phyloP scores from a whole-genome alignment of 345 rosid genomes.

The Clarkia xantiana region DNA sequence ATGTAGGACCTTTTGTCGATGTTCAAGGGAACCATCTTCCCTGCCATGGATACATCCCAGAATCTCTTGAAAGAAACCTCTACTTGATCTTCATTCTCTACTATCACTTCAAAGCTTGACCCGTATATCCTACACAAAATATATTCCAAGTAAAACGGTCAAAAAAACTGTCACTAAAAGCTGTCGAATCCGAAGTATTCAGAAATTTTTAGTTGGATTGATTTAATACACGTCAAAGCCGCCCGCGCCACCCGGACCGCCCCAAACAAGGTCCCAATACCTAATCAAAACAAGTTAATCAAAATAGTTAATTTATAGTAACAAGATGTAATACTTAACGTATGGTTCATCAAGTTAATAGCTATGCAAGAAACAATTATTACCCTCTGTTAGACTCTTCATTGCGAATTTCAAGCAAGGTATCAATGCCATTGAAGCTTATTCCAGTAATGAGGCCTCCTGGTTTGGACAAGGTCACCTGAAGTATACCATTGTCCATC shows the following conservation, averaged over 20 bases:
- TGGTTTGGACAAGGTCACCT: slow-evolving; percentile 24
- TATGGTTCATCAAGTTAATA: too few relatives aligned
- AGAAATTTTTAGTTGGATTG: not conserved
- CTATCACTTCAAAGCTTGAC: slow-evolving; percentile 28
- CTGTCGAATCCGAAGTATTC: too few relatives aligned
- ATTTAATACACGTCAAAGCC: slow-evolving; percentile 21
- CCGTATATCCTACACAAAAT: slow-evolving; percentile 25
- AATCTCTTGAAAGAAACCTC: slow-evolving; percentile 49
- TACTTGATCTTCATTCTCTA: slow-evolving; percentile 29
- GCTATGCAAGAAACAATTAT: not conserved
- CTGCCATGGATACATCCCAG: slow-evolving; percentile 26
- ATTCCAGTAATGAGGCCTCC: slow-evolving; percentile 38
- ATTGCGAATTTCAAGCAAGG: slow-evolving; percentile 23
- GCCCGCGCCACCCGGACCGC: slow-evolving; percentile 15
- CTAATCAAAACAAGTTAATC: slow-evolving; percentile 10
- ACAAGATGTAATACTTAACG: too few relatives aligned
- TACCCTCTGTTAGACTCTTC: slow-evolving; percentile 41
- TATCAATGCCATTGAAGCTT: slow-evolving; percentile 35
- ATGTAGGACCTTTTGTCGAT: slow-evolving; percentile 53
- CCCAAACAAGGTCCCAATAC: slow-evolving; percentile 79
- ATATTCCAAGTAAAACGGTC: not conserved
- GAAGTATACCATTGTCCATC: slow-evolving; percentile 1
- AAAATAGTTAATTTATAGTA: not conserved
- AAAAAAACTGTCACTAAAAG: not conserved
- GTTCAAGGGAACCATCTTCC: slow-evolving; percentile 37